Evolutionary conservation across 352 stramenopile genomes (phyloP).

Genomic region (Phytophthora podocarpi): DNA sequence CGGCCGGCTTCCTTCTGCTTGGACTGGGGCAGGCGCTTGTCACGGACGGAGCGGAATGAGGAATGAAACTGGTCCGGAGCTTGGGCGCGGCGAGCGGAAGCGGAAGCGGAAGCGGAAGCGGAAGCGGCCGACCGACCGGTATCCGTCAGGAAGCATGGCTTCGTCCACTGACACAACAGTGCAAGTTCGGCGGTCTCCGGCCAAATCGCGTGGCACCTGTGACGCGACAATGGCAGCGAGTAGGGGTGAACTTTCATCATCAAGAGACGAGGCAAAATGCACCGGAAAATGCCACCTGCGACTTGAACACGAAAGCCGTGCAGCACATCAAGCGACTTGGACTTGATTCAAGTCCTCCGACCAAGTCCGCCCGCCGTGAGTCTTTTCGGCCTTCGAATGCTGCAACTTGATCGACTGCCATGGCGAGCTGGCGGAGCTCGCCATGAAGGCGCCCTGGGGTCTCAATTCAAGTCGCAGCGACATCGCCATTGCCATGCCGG

Average conservation of each 20-base stretch:
- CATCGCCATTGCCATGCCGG: background rate
- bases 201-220: conserved; percentile 25
- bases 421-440: background rate
- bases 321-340: conserved; percentile 20
- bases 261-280: conserved; percentile 28
- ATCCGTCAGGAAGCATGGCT: background rate
- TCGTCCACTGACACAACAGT: conserved; percentile 8
- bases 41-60: conserved; percentile 22
- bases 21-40: conserved; percentile 21
- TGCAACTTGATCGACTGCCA: background rate
- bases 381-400: background rate
- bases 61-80: conserved; percentile 20
- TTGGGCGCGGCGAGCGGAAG: background rate
- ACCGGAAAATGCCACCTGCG: conserved; percentile 15
- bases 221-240: conserved; percentile 15
- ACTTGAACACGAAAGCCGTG: conserved; percentile 27
- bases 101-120: too few species aligned
- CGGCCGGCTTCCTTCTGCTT: conserved; percentile 22
- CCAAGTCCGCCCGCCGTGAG: conserved; percentile 4
- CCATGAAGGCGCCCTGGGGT: too few species aligned
- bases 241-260: conserved; percentile 22
- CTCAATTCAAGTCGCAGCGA: background rate
- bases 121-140: background rate
- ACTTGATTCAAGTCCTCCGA: conserved; percentile 4
- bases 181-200: conserved; percentile 25